Conservation (phyloP, 2,329 filamentous ascomycete genomes). For the Aspergillus spinulosporus region DNA sequence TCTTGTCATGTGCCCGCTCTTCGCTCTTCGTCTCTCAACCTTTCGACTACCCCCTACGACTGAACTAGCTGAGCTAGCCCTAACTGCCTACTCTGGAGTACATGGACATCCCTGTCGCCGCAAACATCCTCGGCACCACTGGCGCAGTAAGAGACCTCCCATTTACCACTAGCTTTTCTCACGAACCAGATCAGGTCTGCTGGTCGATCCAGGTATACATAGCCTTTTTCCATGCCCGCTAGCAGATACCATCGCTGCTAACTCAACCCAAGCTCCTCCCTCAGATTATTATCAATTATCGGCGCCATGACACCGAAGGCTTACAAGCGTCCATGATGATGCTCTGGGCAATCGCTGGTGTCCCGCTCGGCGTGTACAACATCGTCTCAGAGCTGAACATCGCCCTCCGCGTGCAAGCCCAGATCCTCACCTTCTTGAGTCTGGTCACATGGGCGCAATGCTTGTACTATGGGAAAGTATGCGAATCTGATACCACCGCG, state of each 20-base stretch:
- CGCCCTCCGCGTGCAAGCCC: slow-evolving; percentile 56
- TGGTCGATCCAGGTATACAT: slow-evolving; percentile 63
- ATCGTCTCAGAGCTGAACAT: slow-evolving; percentile 56
- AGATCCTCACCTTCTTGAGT: slow-evolving; percentile 54
- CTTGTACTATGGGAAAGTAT: slow-evolving; percentile 52
- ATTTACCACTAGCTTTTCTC: neutral
- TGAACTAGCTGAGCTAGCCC: too few species aligned
- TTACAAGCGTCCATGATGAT: slow-evolving; percentile 72
- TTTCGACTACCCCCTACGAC: too few species aligned
- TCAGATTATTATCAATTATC: slow-evolving; percentile 68
- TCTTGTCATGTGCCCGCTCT: too few species aligned
- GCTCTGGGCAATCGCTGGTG: slow-evolving; percentile 65
- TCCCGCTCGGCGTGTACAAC: slow-evolving; percentile 65
- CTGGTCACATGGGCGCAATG: slow-evolving; percentile 58
- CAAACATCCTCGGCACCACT: slow-evolving; percentile 34
- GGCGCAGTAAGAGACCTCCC: slow-evolving; percentile 27
- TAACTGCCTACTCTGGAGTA: too few species aligned
- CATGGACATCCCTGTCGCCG: slow-evolving; percentile 32
- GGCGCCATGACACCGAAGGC: slow-evolving; percentile 64
- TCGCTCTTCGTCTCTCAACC: neutral
- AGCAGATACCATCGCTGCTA: neutral
- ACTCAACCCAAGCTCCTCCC: slow-evolving; percentile 57
- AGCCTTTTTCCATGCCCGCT: too few species aligned
- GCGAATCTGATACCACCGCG: neutral
- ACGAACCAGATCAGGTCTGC: slow-evolving; percentile 47